Evolutionary conservation across 2,329 filamentous ascomycete species (phyloP).

Genomic region (Capronia coronata): DNA sequence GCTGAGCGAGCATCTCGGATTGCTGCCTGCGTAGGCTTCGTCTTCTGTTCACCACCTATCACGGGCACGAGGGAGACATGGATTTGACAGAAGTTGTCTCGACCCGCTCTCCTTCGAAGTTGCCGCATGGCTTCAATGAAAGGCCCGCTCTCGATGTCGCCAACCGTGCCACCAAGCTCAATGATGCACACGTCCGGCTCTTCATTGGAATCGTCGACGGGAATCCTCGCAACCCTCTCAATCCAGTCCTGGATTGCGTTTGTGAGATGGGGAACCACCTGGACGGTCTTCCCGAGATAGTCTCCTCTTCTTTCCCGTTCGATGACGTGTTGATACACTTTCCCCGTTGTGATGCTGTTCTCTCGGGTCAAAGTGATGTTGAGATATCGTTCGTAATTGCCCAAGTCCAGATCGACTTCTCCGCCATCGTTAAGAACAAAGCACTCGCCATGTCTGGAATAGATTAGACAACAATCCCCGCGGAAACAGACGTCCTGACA

Average conservation of each 20-base stretch:
- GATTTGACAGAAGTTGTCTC: conserved; percentile 79
- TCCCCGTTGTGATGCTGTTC: conserved; percentile 96
- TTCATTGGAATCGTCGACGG: conserved; percentile 75
- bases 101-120: conserved; percentile 64
- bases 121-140: conserved; percentile 84
- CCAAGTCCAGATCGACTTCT: conserved; percentile 67
- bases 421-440: conserved; percentile 82
- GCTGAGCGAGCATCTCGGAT: conserved; percentile 78
- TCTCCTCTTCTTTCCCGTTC: conserved; percentile 64
- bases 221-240: conserved; percentile 72
- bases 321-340: conserved; percentile 88
- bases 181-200: conserved; percentile 90
- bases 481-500: conserved; percentile 20
- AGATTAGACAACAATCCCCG: conserved; percentile 8
- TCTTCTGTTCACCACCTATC: conserved; percentile 75
- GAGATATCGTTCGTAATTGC: conserved; percentile 75
- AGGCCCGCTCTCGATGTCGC: conserved; percentile 79
- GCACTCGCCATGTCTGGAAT: conserved; percentile 71
- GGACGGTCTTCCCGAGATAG: conserved; percentile 82
- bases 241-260: conserved; percentile 92
- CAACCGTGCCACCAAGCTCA: conserved; percentile 51
- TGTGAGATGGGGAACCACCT: conserved; percentile 88
- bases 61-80: conserved; percentile 84
- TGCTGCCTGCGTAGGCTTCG: conserved; percentile 90
- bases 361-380: conserved; percentile 74